Base-by-base conservation (phyloP, 768 basidiomycete species). In the Collybiopsis luxurians region DNA sequence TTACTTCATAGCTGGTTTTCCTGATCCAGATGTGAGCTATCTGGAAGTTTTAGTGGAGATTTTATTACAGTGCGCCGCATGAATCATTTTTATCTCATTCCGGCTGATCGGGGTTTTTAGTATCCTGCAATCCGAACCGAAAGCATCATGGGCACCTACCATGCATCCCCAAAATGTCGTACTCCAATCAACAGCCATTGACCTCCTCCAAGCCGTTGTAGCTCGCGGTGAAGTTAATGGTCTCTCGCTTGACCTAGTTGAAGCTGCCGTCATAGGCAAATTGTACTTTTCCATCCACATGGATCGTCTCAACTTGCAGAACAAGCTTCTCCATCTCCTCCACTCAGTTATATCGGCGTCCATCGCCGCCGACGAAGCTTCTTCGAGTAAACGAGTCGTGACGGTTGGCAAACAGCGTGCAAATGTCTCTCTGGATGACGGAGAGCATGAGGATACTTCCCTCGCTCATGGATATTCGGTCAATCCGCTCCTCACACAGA, bases 251-350 rank as follows among this genome's bases (percentile, higher is more conserved):
- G 82, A 87, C 56, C 74, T 75, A 23, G 76, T 95, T 43, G 89
- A 95, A 67, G 79, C 83, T 4, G 78, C 79, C 6, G 77, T 96
- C 44, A 76, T 94, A 26, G 80, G 80, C 45, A 92, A 92, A 68
- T 79, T 96, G 1, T 94, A 84, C 68, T 76, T 81, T 47, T 86
- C 79, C 45, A 75, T 97, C 30, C 90, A 95, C 66, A 73, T 75
- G 21, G 74, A 71, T 38, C 79, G 86, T 34, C 80, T 94, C 39
- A 90, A 96, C 64, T 76, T 95, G 13, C 97, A 98, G 74, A 95
- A 92, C 77, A 96, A 95, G 67, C 81, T 96, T 48, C 80, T 98
- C 3, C 93, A 95, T 66, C 82, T 96, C 12, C 80, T 98, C 0
- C 95, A 98, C 66, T 88, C 91, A 0, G 74, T 94, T 30, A 85